Percentiles rank a stretch among this genome's conserved stretches.
phyloP scores from a whole-genome alignment of 2,329 filamentous ascomycete genomes.

The Tolypocladium album region DNA sequence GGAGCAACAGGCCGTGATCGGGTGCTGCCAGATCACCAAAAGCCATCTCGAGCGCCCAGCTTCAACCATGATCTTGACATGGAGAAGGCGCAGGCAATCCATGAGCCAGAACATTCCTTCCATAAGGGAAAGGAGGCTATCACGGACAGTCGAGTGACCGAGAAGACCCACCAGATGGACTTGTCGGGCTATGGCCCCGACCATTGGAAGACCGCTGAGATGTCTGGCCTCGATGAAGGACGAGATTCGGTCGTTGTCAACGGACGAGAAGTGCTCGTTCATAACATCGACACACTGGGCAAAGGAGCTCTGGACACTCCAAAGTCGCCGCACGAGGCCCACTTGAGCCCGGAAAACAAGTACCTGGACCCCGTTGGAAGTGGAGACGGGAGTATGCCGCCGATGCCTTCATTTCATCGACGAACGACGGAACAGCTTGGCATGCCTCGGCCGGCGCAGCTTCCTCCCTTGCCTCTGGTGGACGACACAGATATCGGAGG shows the following conservation, averaged over 20 bases:
- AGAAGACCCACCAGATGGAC: conserved; percentile 57
- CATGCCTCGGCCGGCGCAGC: conserved; percentile 55
- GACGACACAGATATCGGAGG: conserved; percentile 81
- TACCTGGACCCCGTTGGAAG: conserved; percentile 20
- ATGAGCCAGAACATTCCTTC: conserved; percentile 1
- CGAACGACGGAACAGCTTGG: conserved; percentile 57
- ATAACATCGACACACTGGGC: conserved; percentile 52
- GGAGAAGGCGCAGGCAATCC: conserved; percentile 38
- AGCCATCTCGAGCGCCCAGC: conserved; percentile 29
- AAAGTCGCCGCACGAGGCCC: conserved; percentile 20
- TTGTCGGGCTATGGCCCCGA: conserved; percentile 71
- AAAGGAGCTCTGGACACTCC: conserved; percentile 42
- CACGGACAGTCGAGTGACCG: conserved; percentile 15
- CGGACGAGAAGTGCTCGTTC: conserved; percentile 61
- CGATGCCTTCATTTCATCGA: conserved; percentile 41
- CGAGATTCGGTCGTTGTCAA: conserved; percentile 62
- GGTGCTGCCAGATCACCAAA: conserved; percentile 27
- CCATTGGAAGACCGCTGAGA: conserved; percentile 57
- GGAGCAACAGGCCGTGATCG: conserved; percentile 13
- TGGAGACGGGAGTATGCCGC: conserved; percentile 36
- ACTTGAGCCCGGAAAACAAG: conserved; percentile 15
- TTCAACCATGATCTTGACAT: conserved; percentile 58
- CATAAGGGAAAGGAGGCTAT: neutral
- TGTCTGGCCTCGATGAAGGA: conserved; percentile 48
- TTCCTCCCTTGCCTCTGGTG: conserved; percentile 56